phyloP scores from a whole-genome alignment of 805 yeast species.

The Schwanniomyces occidentalis region DNA sequence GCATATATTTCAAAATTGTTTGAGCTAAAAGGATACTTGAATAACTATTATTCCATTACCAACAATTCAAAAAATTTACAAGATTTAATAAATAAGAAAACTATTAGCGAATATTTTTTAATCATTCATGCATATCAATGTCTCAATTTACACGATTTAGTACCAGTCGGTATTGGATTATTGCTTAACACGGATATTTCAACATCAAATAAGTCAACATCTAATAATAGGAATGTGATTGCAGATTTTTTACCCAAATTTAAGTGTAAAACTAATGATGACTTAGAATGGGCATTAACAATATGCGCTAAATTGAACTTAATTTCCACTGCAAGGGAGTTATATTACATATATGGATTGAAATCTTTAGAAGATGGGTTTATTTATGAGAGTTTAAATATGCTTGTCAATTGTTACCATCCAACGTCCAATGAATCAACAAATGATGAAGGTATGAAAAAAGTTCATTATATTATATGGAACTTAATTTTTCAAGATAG shows the following conservation, averaged over 20 bases:
- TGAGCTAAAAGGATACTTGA: constrained; percentile 63
- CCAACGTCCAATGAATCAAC: constrained; percentile 19
- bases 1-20: constrained; percentile 61
- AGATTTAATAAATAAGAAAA: constrained; percentile 18
- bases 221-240: constrained; percentile 36
- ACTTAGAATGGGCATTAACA: constrained; percentile 75
- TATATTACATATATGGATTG: constrained; percentile 52
- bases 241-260: constrained; percentile 61
- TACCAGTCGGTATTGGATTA: constrained; percentile 71
- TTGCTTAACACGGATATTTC: constrained; percentile 42
- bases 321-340: constrained; percentile 54
- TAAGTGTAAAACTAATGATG: constrained; percentile 67
- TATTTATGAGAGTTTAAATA: constrained; percentile 60
- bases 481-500: constrained; percentile 60
- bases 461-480: constrained; percentile 56
- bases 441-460: constrained; percentile 35
- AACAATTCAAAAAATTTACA: constrained; percentile 7
- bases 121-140: constrained; percentile 57
- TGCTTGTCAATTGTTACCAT: constrained; percentile 66
- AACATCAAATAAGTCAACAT: constrained; percentile 42
- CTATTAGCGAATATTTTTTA: constrained; percentile 56
- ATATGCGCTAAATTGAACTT: constrained; percentile 68
- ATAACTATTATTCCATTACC: constrained; percentile 28
- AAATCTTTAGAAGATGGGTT: constrained; percentile 54
- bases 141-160: constrained; percentile 50